Base-by-base conservation (phyloP, 805 yeast genomes). In the Sugiyamaella lignohabitans region DNA sequence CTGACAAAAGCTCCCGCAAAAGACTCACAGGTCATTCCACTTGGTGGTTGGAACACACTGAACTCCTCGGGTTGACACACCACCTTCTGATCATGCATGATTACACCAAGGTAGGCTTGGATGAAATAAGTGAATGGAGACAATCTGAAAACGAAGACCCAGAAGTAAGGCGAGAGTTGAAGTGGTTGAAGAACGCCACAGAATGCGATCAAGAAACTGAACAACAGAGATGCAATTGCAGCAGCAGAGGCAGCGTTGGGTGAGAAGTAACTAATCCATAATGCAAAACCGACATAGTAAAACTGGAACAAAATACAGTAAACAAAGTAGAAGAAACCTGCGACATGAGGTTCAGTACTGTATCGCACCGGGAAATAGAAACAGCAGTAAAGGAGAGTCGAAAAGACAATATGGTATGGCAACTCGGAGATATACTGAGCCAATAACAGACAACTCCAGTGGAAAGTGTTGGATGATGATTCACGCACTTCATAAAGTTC, bases 91-190 rank as follows among this genome's bases (percentile, higher is more conserved):
- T 71, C 73, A 53, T 81, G 81, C 54, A 73, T 66, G 44, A 73
- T 70, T 24, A 60, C 65, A 21, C 67, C 70, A 38, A 80, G 67
- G 51, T 82, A 68, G 44, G 77, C 70, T 52, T 77, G 79, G 49
- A 85, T 68, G 61, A 82, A 76, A 59, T 86, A 86, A 1, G 91
- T 83, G 64, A 75, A 74, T 4, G 73, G 94, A 21, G 86, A 80
- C 18, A 71, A 72, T 54, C 83, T 75, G 75, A 84, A 81, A 88
- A 86, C 83, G 62, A 83, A 86, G 40, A 76, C 79, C 94, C 94
- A 86, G 70, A 86, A 86, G 1, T 85, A 80, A 10, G 94, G 93
- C 80, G 84, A 74, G 45, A 71, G 65, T 2, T 51, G 36, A 4
- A 66, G 66, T 16, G 80, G 77, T 58, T 80, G 86, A 49, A 80